A percentile compares a stretch with the other conserved stretches of the same genome.
Evolutionary conservation across 495 filamentous ascomycete genomes (phyloP).

Genomic region (Schizothecium vesticola): DNA sequence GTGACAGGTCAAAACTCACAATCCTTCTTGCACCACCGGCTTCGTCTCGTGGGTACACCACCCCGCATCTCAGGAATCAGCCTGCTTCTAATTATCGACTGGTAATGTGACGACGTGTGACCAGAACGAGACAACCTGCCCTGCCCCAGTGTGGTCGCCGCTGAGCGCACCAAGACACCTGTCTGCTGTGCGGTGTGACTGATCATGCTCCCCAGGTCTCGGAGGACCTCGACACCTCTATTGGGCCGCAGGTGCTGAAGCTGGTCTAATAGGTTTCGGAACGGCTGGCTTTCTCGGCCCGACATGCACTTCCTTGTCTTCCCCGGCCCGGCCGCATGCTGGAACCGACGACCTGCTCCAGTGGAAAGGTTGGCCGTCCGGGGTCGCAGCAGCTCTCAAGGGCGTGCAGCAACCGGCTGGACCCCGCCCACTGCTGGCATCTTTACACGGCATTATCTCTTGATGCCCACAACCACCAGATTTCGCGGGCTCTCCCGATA

Average conservation of each 20-base stretch:
- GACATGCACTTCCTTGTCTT: neutral
- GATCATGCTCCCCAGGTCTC: neutral
- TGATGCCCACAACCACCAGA: conserved; percentile 83
- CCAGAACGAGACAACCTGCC: neutral
- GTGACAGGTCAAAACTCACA: conserved; percentile 6
- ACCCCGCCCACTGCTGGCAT: neutral
- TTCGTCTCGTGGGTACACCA: neutral
- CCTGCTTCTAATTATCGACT: neutral
- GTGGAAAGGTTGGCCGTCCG: neutral
- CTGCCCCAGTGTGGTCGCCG: neutral
- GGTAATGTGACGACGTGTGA: neutral
- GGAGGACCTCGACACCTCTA: neutral
- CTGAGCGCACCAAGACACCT: neutral
- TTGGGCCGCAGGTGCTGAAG: neutral
- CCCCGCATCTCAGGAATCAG: neutral
- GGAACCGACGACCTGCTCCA: neutral
- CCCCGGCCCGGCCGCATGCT: neutral
- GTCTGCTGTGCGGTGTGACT: neutral
- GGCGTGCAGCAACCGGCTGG: neutral
- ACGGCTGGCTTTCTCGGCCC: conserved; percentile 4
- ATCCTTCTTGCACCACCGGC: neutral
- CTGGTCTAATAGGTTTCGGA: neutral
- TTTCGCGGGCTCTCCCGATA: conserved; percentile 85
- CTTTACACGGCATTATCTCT: conserved; percentile 44
- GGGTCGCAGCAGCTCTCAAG: neutral